Evolutionary conservation across 78 protist genomes (phyloP).

Genomic region (Dictyostelium discoideum): DNA sequence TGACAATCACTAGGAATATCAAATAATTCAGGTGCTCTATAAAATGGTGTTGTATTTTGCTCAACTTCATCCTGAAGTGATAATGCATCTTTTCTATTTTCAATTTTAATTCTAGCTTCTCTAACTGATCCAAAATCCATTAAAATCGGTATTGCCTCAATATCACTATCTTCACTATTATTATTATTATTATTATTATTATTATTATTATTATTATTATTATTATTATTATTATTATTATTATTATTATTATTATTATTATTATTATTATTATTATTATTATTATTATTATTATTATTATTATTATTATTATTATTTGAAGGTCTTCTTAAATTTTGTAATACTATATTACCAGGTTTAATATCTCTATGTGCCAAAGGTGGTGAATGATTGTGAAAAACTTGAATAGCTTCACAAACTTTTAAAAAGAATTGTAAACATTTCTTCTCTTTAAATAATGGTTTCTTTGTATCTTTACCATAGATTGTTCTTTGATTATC

Average conservation of each 20-base stretch:
- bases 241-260: no score
- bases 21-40: conserved; percentile 75
- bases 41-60: conserved; percentile 73
- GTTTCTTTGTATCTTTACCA: conserved; percentile 21
- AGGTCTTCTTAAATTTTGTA: not conserved
- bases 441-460: not conserved
- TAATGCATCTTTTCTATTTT: conserved; percentile 65
- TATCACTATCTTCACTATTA: not conserved
- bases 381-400: conserved; percentile 44
- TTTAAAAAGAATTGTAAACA: conserved; percentile 22
- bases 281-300: not conserved
- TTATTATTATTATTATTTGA: not conserved
- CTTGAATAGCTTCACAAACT: conserved; percentile 38
- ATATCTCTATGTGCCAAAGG: conserved; percentile 70
- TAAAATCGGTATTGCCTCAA: not conserved
- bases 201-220: no score
- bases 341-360: conserved; percentile 68
- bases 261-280: no score
- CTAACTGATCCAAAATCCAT: conserved; percentile 73
- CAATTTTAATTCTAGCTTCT: conserved; percentile 38
- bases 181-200: not conserved
- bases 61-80: conserved; percentile 57
- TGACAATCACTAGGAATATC: conserved; percentile 40
- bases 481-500: conserved; percentile 41
- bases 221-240: not conserved